Conservation (phyloP, 208 protist species). For the Crithidia brevicula region DNA sequence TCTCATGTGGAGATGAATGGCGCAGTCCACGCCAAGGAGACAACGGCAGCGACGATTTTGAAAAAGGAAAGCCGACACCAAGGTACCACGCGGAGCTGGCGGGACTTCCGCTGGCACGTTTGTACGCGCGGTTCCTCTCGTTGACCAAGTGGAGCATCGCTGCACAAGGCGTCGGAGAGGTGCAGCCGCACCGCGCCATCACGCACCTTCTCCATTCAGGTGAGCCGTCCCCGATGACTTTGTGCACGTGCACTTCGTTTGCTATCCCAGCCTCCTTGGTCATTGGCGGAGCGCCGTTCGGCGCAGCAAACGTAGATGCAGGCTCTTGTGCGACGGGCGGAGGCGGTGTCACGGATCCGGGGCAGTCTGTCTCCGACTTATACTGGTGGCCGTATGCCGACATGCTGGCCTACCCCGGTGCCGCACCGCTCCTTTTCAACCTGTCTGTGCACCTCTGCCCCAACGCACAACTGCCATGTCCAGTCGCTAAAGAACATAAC, state of each 20-base stretch:
- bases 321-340: neutral
- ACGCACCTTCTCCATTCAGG: slow-evolving; percentile 1
- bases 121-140: slow-evolving; percentile 43
- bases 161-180: slow-evolving; percentile 66
- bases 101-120: slow-evolving; percentile 33
- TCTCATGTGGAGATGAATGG: neutral
- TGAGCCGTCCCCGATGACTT: neutral
- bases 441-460: slow-evolving; percentile 75
- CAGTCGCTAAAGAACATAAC: too few relatives aligned
- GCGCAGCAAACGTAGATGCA: neutral
- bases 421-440: slow-evolving; percentile 90
- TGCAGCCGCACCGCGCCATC: slow-evolving; percentile 50
- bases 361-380: neutral
- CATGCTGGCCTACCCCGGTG: slow-evolving; percentile 83
- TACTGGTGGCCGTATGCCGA: slow-evolving; percentile 96
- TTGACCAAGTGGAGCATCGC: slow-evolving; percentile 51
- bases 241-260: slow-evolving; percentile 14
- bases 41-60: neutral
- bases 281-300: neutral
- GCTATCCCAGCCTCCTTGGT: slow-evolving; percentile 14
- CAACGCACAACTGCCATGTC: neutral
- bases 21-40: neutral
- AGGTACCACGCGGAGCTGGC: slow-evolving; percentile 7
- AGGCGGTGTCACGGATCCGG: too few relatives aligned
- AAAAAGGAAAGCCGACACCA: neutral